Percentiles rank a stretch among this genome's conserved stretches.
Conservation (phyloP, 2,329 filamentous ascomycete species). For the Cladosporium sp. region DNA sequence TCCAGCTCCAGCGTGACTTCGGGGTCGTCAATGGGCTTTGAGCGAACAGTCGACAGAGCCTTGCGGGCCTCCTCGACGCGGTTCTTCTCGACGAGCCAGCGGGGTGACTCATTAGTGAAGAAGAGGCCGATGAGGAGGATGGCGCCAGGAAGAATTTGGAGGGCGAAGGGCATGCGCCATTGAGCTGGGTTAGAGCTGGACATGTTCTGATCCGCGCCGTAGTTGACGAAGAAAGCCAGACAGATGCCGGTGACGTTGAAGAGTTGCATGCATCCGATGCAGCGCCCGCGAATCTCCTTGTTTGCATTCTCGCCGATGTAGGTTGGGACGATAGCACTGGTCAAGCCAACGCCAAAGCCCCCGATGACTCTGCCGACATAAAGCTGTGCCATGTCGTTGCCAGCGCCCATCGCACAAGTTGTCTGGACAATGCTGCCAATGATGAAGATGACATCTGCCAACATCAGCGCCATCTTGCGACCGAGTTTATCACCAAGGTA, state of each 20-base stretch:
- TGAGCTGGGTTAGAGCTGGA: conserved; percentile 40
- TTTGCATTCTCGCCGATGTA: conserved; percentile 43
- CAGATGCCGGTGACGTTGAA: conserved; percentile 41
- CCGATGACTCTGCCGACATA: conserved; percentile 40
- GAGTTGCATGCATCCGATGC: conserved; percentile 27
- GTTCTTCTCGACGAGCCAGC: conserved; percentile 50
- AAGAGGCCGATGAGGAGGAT: conserved; percentile 45
- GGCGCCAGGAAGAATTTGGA: conserved; percentile 48
- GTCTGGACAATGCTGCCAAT: conserved; percentile 38
- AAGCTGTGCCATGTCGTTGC: conserved; percentile 32
- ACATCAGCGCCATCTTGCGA: conserved; percentile 35
- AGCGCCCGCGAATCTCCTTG: conserved; percentile 29
- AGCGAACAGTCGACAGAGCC: conserved; percentile 35
- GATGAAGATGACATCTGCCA: conserved; percentile 38
- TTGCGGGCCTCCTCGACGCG: conserved; percentile 39
- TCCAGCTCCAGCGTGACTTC: conserved; percentile 36
- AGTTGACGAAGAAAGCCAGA: conserved; percentile 49
- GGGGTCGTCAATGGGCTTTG: conserved; percentile 30
- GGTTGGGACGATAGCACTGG: conserved; percentile 38
- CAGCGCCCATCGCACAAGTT: conserved; percentile 30
- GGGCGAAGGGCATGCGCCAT: conserved; percentile 48
- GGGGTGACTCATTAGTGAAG: conserved; percentile 48
- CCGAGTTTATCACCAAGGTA: conserved; percentile 38
- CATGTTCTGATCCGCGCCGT: conserved; percentile 43
- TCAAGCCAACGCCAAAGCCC: conserved; percentile 39